Conservation (phyloP, 768 basidiomycete species). For the Glaciozyma antarctica region DNA sequence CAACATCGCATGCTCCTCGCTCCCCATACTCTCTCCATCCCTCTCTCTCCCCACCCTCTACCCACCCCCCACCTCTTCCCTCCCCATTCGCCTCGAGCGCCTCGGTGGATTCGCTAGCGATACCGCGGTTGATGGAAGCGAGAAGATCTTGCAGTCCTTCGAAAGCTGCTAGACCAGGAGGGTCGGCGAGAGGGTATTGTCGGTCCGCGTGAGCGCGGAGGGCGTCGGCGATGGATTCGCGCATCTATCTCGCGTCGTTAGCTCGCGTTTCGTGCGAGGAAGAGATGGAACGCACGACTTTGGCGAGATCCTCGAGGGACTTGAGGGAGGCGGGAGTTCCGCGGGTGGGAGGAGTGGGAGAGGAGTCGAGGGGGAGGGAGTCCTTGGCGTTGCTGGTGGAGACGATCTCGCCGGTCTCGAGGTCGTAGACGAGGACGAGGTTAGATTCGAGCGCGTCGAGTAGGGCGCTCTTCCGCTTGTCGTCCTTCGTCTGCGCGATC, state of each 20-base stretch:
- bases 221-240: background rate
- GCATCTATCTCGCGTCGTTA: background rate
- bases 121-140: background rate
- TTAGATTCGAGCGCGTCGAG: background rate
- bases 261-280: too few relatives aligned
- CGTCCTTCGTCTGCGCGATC: background rate
- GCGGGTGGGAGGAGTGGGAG: background rate
- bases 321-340: background rate
- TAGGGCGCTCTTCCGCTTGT: background rate
- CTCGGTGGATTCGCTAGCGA: background rate
- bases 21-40: background rate
- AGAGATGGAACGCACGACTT: background rate
- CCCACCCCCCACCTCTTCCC: too few relatives aligned
- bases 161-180: background rate
- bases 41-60: background rate
- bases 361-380: conserved; percentile 7
- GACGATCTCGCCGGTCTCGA: conserved; percentile 8
- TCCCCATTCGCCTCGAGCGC: too few relatives aligned
- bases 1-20: background rate
- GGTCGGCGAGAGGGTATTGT: background rate
- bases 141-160: background rate
- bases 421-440: conserved; percentile 1
- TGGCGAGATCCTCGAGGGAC: background rate
- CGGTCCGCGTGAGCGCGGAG: background rate
- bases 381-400: conserved; percentile 12